Conservation (phyloP, 1,284 basidiomycete genomes). For the Tilletia indica region DNA sequence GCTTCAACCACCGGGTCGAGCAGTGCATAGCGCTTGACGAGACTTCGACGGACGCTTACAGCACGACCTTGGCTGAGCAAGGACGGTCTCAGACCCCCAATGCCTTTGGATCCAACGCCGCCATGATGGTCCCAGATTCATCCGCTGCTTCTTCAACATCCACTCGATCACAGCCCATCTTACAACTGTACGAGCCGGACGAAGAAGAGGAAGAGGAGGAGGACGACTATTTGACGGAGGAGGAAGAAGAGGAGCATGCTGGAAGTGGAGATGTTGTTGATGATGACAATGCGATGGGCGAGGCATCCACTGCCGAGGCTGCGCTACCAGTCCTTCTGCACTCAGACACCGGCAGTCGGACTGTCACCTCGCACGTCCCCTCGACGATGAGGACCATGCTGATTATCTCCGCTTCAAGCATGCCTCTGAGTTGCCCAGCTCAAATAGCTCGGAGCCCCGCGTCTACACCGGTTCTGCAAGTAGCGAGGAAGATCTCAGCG, state of each 20-base stretch:
- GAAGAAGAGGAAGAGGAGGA: constrained; percentile 49
- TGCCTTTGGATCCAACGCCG: background rate
- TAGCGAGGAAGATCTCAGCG: constrained; percentile 16
- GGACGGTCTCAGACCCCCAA: background rate
- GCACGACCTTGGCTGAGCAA: constrained; percentile 4
- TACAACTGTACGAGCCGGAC: constrained; percentile 31
- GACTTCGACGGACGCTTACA: constrained; percentile 20
- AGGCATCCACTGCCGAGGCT: constrained; percentile 20
- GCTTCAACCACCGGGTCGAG: constrained; percentile 96
- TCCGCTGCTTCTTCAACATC: background rate
- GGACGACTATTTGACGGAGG: constrained; percentile 57
- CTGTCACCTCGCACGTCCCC: background rate
- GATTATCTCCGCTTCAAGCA: constrained; percentile 22
- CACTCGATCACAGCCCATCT: background rate
- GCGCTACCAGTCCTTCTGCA: constrained; percentile 53
- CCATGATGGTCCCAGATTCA: background rate
- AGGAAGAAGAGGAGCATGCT: constrained; percentile 60
- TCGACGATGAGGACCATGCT: constrained; percentile 43
- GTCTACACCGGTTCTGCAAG: constrained; percentile 5
- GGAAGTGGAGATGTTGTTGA: constrained; percentile 58
- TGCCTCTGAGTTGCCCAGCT: background rate
- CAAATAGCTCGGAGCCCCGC: background rate
- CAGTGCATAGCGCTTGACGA: constrained; percentile 82
- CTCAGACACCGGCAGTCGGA: background rate
- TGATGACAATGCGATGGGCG: constrained; percentile 15